Evolutionary conservation across 2,329 filamentous ascomycete species (phyloP), one percentile per base, ranked within the genome.

Genomic region (Claviceps sp.): DNA sequence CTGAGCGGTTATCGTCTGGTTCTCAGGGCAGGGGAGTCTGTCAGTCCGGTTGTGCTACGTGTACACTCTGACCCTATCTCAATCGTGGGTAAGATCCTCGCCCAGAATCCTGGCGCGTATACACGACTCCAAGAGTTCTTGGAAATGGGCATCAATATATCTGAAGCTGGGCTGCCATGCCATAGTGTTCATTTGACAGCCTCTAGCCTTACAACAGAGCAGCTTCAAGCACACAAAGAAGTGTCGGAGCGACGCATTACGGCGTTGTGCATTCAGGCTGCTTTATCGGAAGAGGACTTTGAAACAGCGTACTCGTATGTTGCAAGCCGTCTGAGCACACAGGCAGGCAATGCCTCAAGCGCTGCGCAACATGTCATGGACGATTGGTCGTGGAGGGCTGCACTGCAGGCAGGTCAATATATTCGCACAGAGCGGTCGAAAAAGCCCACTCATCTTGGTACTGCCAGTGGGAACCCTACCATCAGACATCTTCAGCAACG

Each of bases 271-370:
- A 81, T 91, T 42, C 82, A 88, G 62, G 82, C 85, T 14, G 85
- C 87, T 13, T 73, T 93, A 1, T 73, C 75, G 9, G 86, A 90
- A 62, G 82, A 89, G 56, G 88, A 82, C 62, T 93, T 93, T 55
- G 88, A 94, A 63, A 93, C 87, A 0, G 87, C 87, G 11, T 93
- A 91, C 64, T 90, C 86, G 0, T 91, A 87, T 61, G 83, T 90
- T 1, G 78, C 88, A 47, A 88, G 82, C 61, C 79, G 84, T 22
- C 72, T 93, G 0, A 72, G 74, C 7, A 54, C 61, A 9, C 55
- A 60, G 51, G 54, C 4, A 20, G 48, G 42, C 16, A 37, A 40
- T n/a, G 22, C 18, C 37, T 47, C 13, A n/a, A 47, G 26, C 14
- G 5, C n/a, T 16, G 16, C n/a, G 24, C 38, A 41, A 11, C 20